Conservation (phyloP, 305 asterid genomes). For the Plantago rigida region DNA sequence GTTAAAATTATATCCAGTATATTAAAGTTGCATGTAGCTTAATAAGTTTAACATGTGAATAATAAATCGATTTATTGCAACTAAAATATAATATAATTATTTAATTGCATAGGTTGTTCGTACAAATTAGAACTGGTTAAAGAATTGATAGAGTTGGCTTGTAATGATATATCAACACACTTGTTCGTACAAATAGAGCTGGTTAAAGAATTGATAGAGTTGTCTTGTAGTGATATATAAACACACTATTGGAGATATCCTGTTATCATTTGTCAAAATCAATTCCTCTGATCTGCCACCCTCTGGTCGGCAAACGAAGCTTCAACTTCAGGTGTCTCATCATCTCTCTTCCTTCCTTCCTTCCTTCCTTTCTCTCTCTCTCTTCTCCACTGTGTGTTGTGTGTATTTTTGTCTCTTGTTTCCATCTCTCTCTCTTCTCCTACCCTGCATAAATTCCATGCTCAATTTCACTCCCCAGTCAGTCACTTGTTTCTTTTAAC, state of each 20-base stretch:
- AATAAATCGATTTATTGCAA: no score
- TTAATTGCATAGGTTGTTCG: no score
- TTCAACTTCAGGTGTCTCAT: conserved; percentile 44
- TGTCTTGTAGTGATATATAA: no score
- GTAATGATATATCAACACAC: no score
- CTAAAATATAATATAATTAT: no score
- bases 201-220: no score
- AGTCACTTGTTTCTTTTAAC: conserved; percentile 5
- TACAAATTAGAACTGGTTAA: no score
- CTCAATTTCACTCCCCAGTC: conserved; percentile 22
- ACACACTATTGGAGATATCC: neutral
- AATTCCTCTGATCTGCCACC: conserved; percentile 42
- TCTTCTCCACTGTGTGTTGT: conserved; percentile 26
- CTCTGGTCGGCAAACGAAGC: conserved; percentile 56
- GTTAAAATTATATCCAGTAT: no score
- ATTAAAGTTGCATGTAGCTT: no score
- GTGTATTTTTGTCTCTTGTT: conserved; percentile 39
- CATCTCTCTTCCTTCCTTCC: conserved; percentile 18
- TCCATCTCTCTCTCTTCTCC: conserved; percentile 32
- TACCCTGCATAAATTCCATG: conserved; percentile 16
- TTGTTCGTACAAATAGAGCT: no score
- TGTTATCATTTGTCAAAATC: conserved; percentile 45
- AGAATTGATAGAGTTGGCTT: no score
- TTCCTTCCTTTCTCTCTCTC: conserved; percentile 17
- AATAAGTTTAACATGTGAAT: no score